Conservation (phyloP, 805 yeast species). For the Yarrowia osloensis region DNA sequence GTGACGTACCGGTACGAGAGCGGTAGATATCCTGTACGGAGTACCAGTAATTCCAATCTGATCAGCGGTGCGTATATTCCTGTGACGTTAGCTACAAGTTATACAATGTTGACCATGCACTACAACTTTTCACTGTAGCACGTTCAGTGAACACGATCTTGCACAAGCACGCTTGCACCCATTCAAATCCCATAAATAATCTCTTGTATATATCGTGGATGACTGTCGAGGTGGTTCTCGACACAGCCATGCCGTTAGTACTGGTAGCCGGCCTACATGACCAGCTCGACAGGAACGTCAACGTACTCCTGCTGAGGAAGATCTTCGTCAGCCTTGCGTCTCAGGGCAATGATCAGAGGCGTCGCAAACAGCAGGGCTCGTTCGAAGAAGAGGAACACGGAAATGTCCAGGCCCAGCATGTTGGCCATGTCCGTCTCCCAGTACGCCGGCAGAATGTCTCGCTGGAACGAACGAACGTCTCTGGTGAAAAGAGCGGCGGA, state of each 20-base stretch:
- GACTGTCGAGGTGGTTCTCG: no score
- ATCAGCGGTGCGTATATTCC: no score
- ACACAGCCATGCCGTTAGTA: constrained; percentile 1
- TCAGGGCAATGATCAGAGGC: constrained; percentile 12
- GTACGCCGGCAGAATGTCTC: constrained; percentile 8
- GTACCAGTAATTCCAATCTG: no score
- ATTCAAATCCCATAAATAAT: neutral
- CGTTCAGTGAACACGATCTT: no score
- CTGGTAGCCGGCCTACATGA: neutral
- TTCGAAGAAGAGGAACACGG: constrained; percentile 3
- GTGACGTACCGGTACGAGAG: no score
- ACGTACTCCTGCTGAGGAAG: neutral
- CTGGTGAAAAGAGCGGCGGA: constrained; percentile 18
- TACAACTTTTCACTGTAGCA: no score
- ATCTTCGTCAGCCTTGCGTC: neutral
- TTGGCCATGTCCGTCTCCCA: neutral
- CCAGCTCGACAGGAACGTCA: neutral
- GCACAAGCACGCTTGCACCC: no score
- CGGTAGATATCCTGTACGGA: no score
- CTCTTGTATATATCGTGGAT: neutral
- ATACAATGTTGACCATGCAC: no score
- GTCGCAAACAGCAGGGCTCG: neutral
- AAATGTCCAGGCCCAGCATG: neutral
- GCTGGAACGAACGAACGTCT: constrained; percentile 11
- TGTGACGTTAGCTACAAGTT: no score